Conservation (phyloP, 441 rosid genomes). For the Gossypium davidsonii region DNA sequence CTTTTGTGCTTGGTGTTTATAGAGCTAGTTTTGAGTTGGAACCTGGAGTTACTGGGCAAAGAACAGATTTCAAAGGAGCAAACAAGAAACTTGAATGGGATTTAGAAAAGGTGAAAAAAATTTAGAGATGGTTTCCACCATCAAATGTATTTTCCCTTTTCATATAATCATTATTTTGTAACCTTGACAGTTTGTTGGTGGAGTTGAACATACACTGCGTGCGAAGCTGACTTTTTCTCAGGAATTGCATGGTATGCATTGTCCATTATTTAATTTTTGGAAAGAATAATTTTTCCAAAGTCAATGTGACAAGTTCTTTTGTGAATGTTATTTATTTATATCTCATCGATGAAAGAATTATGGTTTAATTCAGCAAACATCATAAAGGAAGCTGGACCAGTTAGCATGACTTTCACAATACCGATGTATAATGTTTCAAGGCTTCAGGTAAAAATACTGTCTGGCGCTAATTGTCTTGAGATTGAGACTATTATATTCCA, state of each 20-base stretch:
- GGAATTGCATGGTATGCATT: conserved; percentile 63
- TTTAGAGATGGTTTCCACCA: not conserved
- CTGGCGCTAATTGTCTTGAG: not conserved
- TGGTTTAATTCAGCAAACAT: conserved; percentile 60
- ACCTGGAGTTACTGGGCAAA: conserved; percentile 77
- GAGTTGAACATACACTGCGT: conserved; percentile 79
- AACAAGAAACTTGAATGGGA: conserved; percentile 88
- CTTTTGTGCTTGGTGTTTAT: conserved; percentile 10
- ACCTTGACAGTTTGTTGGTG: conserved; percentile 73
- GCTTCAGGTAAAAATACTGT: conserved; percentile 60
- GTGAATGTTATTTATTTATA: not conserved
- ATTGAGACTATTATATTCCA: not conserved
- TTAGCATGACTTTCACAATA: conserved; percentile 92
- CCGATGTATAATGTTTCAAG: conserved; percentile 92
- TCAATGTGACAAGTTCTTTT: not conserved
- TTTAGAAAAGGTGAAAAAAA: conserved; percentile 60
- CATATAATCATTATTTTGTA: conserved; percentile 9
- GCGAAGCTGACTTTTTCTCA: conserved; percentile 93
- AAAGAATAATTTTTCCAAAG: not conserved
- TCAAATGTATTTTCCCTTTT: not conserved
- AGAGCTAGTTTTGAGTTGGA: conserved; percentile 91
- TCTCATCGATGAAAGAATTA: not conserved
- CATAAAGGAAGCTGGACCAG: conserved; percentile 90
- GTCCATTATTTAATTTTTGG: not conserved
- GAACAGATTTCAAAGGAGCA: conserved; percentile 84